Evolutionary conservation across 495 filamentous ascomycete species (phyloP).

Genomic region (Penicillium alfredii): DNA sequence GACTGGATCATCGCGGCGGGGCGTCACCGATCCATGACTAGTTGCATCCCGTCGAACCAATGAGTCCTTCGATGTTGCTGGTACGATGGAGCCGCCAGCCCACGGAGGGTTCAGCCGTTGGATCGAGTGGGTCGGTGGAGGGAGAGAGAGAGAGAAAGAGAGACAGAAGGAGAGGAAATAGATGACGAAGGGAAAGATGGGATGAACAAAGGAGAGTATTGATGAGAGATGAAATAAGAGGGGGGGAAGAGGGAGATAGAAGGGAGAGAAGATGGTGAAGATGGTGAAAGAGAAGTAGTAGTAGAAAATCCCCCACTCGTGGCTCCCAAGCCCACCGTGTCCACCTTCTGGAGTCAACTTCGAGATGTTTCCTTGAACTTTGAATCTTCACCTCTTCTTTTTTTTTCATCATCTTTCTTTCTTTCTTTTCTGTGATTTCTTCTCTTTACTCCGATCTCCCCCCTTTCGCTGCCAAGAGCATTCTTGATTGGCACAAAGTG

Average conservation of each 20-base stretch:
- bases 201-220: neutral
- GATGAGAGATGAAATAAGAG: neutral
- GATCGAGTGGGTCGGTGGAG: slow-evolving; percentile 19
- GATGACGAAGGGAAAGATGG: too few relatives aligned
- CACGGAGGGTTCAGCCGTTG: slow-evolving; percentile 25
- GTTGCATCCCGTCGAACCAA: too few relatives aligned
- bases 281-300: too few relatives aligned
- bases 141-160: slow-evolving; percentile 1
- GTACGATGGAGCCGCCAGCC: slow-evolving; percentile 13
- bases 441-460: too few relatives aligned
- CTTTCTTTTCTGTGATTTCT: slow-evolving; percentile 12
- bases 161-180: too few relatives aligned
- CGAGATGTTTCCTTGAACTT: slow-evolving; percentile 6
- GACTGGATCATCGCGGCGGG: slow-evolving; percentile 26
- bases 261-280: neutral
- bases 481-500: too few relatives aligned
- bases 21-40: slow-evolving; percentile 28
- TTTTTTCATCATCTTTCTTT: slow-evolving; percentile 12
- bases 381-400: slow-evolving; percentile 7
- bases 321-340: too few relatives aligned
- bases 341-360: slow-evolving; percentile 6
- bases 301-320: slow-evolving; percentile 9
- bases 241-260: neutral
- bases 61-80: slow-evolving; percentile 16
- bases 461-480: too few relatives aligned